phyloP scores from a whole-genome alignment of 2,329 filamentous ascomycete species.

The Phaeophleospora eucalypticola region DNA sequence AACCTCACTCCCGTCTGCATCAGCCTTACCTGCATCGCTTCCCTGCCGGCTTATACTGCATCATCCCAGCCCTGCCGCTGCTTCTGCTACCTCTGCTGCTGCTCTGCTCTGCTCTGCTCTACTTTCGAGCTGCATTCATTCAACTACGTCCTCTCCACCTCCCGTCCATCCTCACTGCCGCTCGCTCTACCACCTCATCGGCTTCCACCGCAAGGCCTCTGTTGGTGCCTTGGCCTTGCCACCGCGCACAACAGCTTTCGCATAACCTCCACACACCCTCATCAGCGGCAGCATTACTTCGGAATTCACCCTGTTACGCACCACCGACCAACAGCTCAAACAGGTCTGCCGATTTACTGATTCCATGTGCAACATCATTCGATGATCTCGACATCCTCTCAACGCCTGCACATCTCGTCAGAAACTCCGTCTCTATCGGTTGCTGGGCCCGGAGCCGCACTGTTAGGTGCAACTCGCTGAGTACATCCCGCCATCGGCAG shows the following conservation, averaged over 20 bases:
- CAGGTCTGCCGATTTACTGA: too few species aligned
- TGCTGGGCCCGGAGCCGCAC: too few species aligned
- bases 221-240: conserved; percentile 2
- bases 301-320: too few species aligned
- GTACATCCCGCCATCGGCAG: background rate
- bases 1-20: too few species aligned
- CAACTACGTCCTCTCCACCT: conserved; percentile 5
- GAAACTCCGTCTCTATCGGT: background rate
- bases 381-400: background rate
- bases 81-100: conserved; percentile 5
- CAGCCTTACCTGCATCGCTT: background rate
- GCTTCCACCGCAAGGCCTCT: too few species aligned
- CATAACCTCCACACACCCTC: background rate
- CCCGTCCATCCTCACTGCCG: too few species aligned
- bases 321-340: too few species aligned
- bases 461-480: background rate
- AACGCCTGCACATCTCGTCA: background rate
- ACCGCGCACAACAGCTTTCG: background rate
- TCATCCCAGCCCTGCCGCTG: conserved; percentile 1
- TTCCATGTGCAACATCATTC: background rate
- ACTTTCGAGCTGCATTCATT: conserved; percentile 10
- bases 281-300: too few species aligned
- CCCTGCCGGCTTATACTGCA: background rate
- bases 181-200: too few species aligned
- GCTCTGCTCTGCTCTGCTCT: conserved; percentile 10